These are phyloP conservation scores for Phaeodactylum tricornutum DNA, from an alignment of 108 stramenopile genomes.

Conservation along the genomic window DNA sequence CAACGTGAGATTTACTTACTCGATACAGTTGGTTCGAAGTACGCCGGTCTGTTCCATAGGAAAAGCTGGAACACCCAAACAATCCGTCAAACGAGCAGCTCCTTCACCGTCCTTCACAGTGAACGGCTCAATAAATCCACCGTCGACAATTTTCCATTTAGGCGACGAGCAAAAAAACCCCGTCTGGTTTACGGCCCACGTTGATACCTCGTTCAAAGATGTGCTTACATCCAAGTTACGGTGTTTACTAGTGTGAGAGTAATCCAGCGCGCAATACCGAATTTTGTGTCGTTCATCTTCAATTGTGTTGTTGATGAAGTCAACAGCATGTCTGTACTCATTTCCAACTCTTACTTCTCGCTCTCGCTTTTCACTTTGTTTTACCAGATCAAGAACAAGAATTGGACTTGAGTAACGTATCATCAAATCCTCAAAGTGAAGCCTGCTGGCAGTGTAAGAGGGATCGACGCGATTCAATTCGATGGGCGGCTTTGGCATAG, in stretches of 20 bases:
- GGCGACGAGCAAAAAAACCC: constrained; percentile 91
- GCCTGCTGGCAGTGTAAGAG: constrained; percentile 84
- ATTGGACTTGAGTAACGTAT: constrained; percentile 89
- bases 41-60: constrained; percentile 94
- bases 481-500: constrained; percentile 96
- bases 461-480: constrained; percentile 90
- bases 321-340: constrained; percentile 90
- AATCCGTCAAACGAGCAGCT: constrained; percentile 26
- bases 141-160: constrained; percentile 73
- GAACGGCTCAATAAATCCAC: constrained; percentile 67
- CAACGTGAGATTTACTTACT: constrained; percentile 41
- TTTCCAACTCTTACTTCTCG: constrained; percentile 92
- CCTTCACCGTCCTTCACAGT: constrained; percentile 32
- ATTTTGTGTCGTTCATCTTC: constrained; percentile 78
- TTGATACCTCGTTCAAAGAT: constrained; percentile 87
- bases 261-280: constrained; percentile 54
- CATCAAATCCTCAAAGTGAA: constrained; percentile 91
- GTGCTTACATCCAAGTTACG: constrained; percentile 76
- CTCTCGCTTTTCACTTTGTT: constrained; percentile 88
- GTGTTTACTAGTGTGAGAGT: constrained; percentile 75
- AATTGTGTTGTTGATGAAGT: constrained; percentile 87
- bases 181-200: constrained; percentile 89
- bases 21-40: constrained; percentile 96
- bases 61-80: constrained; percentile 76
- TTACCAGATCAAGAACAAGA: constrained; percentile 91